Evolutionary conservation across 106 monocot species (phyloP), one percentile per base, ranked within the genome.

Genomic region (Platanthera guangdongensis): DNA sequence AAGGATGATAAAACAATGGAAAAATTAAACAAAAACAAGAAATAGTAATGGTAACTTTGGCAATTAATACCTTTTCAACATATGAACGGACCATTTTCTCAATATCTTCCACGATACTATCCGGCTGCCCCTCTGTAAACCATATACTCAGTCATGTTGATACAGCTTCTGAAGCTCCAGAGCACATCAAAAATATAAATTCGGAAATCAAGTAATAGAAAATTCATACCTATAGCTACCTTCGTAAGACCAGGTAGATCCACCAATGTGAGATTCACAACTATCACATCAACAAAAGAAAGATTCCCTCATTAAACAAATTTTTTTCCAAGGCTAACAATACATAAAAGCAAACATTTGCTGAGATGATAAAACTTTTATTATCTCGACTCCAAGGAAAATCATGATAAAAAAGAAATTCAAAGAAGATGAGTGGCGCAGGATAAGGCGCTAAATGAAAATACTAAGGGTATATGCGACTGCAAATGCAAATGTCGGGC

Each of bases 81-180:
- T 83, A 93, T 22, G 93, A 86, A 5, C 79, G 80, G 22, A 81
- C 80, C 80, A 81, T 81, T 51, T 54, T 81, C 46, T 81, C 80
- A 81, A 81, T 81, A 57, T 81, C 80, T 73, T 81, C 74, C 13
- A 81, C 80, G 75, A 81, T 81, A 47, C 69, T 81, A 8, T 93
- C 93, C 65, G 93, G 88, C 71, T 93, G 93, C 9, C 93, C 93
- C 86, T 93, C 93, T 93, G 87, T 6, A 81, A 82, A 85, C 50
- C 50, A 74, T 15, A 64, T 4, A 7, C 52, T 48, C 18, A 12
- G 3, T 30, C 19, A 51, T 50, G 67, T 50, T 51, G 8, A 65
- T 22, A 71, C n/a, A 64, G 21, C 5, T 6, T 50, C n/a, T 16
- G 1, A n/a, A 55, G 51, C 6, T 19, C 46, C 13, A 6, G 4